Conservation (phyloP, 371 early-diverging fungal species). For the Actinomortierella ambigua region DNA sequence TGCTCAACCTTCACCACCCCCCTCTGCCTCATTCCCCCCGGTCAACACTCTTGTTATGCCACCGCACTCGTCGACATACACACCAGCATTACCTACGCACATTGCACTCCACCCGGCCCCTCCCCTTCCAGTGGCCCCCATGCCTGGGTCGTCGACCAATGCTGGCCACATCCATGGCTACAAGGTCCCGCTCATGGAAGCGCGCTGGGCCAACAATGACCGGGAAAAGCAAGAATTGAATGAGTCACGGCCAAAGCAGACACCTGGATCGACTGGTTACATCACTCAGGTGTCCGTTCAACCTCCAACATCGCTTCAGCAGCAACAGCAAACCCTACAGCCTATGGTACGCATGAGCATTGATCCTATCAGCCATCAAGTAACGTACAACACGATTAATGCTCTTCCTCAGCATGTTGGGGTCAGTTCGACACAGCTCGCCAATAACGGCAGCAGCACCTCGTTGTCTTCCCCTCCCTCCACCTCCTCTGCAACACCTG, state of each 20-base stretch:
- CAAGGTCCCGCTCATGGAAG: slow-evolving; percentile 21
- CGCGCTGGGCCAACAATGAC: background rate
- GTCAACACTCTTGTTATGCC: no score
- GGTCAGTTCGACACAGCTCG: background rate
- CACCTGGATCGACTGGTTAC: background rate
- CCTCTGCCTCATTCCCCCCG: no score
- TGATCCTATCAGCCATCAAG: background rate
- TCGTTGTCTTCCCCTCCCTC: background rate
- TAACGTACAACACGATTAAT: background rate
- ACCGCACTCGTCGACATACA: no score
- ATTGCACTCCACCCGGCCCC: no score
- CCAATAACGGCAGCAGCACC: background rate
- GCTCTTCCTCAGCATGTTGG: background rate
- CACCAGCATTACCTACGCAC: no score
- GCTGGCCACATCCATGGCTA: slow-evolving; percentile 5
- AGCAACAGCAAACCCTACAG: background rate
- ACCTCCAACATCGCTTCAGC: slow-evolving; percentile 11
- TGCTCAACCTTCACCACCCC: no score
- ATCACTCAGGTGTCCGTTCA: slow-evolving; percentile 10
- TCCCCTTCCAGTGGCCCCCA: no score
- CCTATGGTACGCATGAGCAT: background rate
- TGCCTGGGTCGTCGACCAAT: background rate
- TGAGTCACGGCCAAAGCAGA: background rate
- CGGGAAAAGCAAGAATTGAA: background rate
- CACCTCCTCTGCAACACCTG: background rate